These are phyloP conservation scores for Warburgia ugandensis DNA, from an alignment of 164 flowering plant species.

Conservation along the genomic window DNA sequence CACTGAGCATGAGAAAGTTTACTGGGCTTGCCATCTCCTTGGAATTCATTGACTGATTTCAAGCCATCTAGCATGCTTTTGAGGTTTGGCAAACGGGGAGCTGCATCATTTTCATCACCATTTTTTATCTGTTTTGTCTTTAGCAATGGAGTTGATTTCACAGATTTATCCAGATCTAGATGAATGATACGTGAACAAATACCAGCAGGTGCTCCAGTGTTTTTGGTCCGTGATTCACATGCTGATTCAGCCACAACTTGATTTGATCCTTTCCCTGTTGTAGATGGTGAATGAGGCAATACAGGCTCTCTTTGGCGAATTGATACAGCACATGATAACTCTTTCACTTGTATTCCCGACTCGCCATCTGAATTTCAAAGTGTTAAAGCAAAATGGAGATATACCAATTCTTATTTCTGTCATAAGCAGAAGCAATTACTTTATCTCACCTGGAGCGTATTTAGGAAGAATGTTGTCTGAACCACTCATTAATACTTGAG, in stretches of 20 bases:
- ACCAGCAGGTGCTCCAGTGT: constrained; percentile 13
- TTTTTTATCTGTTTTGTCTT: constrained; percentile 18
- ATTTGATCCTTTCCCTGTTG: constrained; percentile 59
- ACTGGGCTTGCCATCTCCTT: constrained; percentile 44
- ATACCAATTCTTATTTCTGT: neutral
- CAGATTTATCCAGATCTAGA: constrained; percentile 18
- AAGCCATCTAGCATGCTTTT: constrained; percentile 12
- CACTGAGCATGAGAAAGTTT: too few relatives aligned
- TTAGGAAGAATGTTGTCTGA: constrained; percentile 33
- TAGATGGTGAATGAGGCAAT: constrained; percentile 40
- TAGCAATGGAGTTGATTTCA: constrained; percentile 14
- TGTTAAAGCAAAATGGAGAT: neutral
- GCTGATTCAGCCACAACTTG: constrained; percentile 26
- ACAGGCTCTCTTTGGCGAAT: constrained; percentile 25
- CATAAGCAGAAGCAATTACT: neutral
- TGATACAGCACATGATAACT: constrained; percentile 32
- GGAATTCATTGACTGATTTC: constrained; percentile 27
- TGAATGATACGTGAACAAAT: constrained; percentile 12
- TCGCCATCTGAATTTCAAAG: constrained; percentile 54
- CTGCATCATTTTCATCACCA: constrained; percentile 16
- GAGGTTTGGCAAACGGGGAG: constrained; percentile 10
- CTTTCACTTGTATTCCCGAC: constrained; percentile 67
- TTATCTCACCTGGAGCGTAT: constrained; percentile 56
- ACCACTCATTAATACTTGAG: constrained; percentile 37
- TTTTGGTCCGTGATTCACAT: constrained; percentile 15